These are phyloP conservation scores for Gossypium australe DNA, from an alignment of 345 rosid species.

Conservation along the genomic window DNA sequence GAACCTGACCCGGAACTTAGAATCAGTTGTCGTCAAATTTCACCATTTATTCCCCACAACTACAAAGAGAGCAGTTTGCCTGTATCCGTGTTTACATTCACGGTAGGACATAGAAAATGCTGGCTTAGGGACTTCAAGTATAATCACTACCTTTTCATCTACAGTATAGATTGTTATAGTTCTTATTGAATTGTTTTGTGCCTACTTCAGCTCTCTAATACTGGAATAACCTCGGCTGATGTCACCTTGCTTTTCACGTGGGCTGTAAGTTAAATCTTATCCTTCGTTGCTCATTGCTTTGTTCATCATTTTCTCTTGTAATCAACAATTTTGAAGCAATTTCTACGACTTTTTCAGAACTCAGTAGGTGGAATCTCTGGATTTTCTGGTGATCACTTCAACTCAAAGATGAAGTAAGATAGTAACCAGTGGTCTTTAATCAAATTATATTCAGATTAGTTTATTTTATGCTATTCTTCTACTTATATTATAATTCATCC, in stretches of 20 bases:
- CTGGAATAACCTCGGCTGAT: constrained; percentile 62
- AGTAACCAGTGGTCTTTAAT: background rate
- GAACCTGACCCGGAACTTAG: constrained; percentile 91
- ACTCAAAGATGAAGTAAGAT: constrained; percentile 61
- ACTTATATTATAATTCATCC: background rate
- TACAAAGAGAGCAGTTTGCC: constrained; percentile 94
- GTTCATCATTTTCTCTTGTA: background rate
- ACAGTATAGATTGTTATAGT: background rate
- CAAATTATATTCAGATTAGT: background rate
- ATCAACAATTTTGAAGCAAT: constrained; percentile 3
- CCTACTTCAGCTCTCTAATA: constrained; percentile 60
- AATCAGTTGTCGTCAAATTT: constrained; percentile 81
- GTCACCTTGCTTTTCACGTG: constrained; percentile 84
- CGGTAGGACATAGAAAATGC: constrained; percentile 37
- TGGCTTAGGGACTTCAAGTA: background rate
- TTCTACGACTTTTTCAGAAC: constrained; percentile 41
- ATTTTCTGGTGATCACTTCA: constrained; percentile 79
- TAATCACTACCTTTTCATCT: background rate
- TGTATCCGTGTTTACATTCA: constrained; percentile 75
- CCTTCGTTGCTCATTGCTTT: background rate
- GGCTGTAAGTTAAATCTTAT: constrained; percentile 51
- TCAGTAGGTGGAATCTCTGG: constrained; percentile 88
- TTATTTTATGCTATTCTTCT: background rate
- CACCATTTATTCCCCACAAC: constrained; percentile 92
- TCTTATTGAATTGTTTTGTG: constrained; percentile 1